phyloP scores from a whole-genome alignment of 208 protist genomes.

The Trypanosoma congolense region DNA sequence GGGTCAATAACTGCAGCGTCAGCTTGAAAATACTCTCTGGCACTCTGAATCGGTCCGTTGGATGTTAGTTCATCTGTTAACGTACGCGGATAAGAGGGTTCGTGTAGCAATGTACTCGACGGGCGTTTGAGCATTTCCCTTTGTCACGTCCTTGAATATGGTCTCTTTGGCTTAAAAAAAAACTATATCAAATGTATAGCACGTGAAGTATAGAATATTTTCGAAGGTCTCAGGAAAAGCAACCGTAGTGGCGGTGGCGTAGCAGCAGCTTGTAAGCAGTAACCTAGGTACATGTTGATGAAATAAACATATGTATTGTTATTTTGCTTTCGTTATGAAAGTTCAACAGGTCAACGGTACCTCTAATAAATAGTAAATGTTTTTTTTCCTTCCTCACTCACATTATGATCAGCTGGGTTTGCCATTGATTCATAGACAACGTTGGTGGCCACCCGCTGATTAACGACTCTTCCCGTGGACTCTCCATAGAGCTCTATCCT shows the following conservation, averaged over 20 bases:
- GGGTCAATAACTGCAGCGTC: conserved; percentile 79
- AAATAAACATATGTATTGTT: conserved; percentile 13
- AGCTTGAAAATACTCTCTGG: conserved; percentile 57
- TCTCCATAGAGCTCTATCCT: conserved; percentile 86
- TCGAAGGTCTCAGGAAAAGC: too few species aligned
- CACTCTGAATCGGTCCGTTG: conserved; percentile 65
- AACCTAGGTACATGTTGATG: too few species aligned
- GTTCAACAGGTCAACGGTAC: neutral
- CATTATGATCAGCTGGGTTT: conserved; percentile 82
- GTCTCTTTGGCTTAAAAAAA: too few species aligned
- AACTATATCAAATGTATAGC: too few species aligned
- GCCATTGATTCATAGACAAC: conserved; percentile 76
- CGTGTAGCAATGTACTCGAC: conserved; percentile 57
- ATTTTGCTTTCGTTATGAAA: conserved; percentile 5
- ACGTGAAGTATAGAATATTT: too few species aligned
- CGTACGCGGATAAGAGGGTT: conserved; percentile 69
- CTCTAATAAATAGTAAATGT: conserved; percentile 22
- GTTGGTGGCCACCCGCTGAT: conserved; percentile 73
- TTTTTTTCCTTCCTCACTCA: conserved; percentile 37
- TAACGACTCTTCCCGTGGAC: conserved; percentile 48
- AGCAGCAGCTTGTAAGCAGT: too few species aligned
- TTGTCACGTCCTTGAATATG: too few species aligned
- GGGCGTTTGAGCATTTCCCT: conserved; percentile 72
- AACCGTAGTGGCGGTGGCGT: too few species aligned
- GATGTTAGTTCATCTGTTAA: conserved; percentile 32